Conservation (phyloP, 192 early-diverging fungal species). For the Mortierella hygrophila region DNA sequence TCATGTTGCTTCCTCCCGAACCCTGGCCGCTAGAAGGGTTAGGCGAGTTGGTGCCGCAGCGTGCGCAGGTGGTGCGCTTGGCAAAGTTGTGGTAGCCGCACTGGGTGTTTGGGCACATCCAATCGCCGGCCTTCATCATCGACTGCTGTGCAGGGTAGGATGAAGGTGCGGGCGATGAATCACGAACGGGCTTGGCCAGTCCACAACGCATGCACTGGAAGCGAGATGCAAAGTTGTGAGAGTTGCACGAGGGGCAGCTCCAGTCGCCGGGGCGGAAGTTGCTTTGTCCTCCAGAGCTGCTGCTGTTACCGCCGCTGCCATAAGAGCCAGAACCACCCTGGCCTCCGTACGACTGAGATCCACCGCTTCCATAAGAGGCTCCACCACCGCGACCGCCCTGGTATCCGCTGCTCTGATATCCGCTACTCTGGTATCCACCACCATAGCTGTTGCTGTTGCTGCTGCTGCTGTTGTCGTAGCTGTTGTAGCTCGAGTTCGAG, state of each 20-base stretch:
- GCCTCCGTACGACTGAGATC: constrained; percentile 18
- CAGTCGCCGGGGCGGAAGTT: constrained; percentile 78
- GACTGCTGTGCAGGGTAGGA: constrained; percentile 13
- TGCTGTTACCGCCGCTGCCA: constrained; percentile 40
- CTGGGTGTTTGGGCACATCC: constrained; percentile 60
- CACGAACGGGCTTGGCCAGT: constrained; percentile 50
- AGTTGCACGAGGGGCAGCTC: constrained; percentile 72
- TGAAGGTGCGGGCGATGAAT: constrained; percentile 32
- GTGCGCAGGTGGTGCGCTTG: constrained; percentile 59
- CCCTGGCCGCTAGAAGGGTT: constrained; percentile 12
- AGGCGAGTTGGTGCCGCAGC: constrained; percentile 48
- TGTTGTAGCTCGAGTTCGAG: constrained; percentile 5
- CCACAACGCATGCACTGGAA: constrained; percentile 72
- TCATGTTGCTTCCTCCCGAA: constrained; percentile 29
- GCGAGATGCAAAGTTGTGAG: constrained; percentile 78
- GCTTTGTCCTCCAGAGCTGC: constrained; percentile 46
- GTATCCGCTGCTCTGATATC: constrained; percentile 33
- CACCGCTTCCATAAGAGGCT: constrained; percentile 18
- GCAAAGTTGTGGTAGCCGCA: constrained; percentile 69
- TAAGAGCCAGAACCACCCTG: constrained; percentile 29
- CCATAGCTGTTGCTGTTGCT: constrained; percentile 23
- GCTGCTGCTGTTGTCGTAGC: constrained; percentile 28
- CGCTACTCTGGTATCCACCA: constrained; percentile 28
- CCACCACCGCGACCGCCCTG: constrained; percentile 24
- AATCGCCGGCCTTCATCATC: constrained; percentile 63